phyloP scores from a whole-genome alignment of 2,329 filamentous ascomycete species.

The Penicillium thymicola region DNA sequence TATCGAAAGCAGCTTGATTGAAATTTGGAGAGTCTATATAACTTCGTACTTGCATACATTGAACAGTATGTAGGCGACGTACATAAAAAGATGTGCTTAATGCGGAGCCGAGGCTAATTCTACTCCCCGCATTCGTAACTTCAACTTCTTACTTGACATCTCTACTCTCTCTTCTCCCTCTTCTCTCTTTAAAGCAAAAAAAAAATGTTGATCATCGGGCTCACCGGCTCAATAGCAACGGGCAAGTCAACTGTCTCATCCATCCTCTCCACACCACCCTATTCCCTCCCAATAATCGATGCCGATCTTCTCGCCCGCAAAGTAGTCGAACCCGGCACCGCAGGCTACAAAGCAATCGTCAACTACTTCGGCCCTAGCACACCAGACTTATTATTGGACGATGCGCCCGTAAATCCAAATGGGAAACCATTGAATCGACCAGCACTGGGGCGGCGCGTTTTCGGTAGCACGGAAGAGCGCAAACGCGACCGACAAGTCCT shows the following conservation, averaged over 20 bases:
- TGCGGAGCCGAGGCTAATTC: constrained; percentile 22
- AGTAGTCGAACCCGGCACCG: constrained; percentile 88
- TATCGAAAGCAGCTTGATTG: background rate
- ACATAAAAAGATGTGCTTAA: background rate
- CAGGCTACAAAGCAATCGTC: constrained; percentile 79
- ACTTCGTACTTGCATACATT: background rate
- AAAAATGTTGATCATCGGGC: constrained; percentile 79
- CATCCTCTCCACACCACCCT: constrained; percentile 73
- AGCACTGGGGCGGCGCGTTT: constrained; percentile 79
- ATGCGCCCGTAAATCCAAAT: constrained; percentile 29
- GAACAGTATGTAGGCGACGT: background rate
- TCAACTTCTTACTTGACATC: background rate
- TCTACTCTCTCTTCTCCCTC: background rate
- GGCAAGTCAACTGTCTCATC: constrained; percentile 95
- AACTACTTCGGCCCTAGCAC: constrained; percentile 76
- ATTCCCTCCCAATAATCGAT: constrained; percentile 87
- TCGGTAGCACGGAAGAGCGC: constrained; percentile 71
- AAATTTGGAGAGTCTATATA: background rate
- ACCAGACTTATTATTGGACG: constrained; percentile 74
- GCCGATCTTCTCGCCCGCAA: constrained; percentile 88
- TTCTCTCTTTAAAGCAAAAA: constrained; percentile 47
- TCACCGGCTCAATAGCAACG: constrained; percentile 95
- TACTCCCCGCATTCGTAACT: constrained; percentile 23
- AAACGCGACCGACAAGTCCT: constrained; percentile 70
- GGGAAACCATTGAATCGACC: constrained; percentile 73